Evolutionary conservation across 805 yeast species (phyloP).

Genomic region (Wickerhamomyces rabaulensis): DNA sequence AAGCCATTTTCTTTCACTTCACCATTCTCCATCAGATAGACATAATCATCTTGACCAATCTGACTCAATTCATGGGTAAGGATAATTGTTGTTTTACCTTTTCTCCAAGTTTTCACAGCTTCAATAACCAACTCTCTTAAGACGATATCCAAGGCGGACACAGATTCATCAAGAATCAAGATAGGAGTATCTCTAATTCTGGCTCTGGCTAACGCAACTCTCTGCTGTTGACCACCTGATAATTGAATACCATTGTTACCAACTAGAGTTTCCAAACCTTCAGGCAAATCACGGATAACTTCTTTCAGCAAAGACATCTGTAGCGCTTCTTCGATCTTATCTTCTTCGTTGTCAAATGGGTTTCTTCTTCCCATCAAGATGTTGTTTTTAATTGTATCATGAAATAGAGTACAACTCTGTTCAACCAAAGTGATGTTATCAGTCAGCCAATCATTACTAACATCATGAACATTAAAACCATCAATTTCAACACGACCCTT

Average conservation of each 20-base stretch:
- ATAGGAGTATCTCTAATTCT: slow-evolving; percentile 66
- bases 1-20: slow-evolving; percentile 39
- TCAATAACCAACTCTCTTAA: slow-evolving; percentile 42
- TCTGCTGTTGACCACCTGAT: slow-evolving; percentile 91
- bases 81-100: slow-evolving; percentile 67
- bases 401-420: slow-evolving; percentile 64
- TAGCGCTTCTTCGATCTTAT: slow-evolving; percentile 37
- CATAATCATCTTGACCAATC: slow-evolving; percentile 50
- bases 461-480: slow-evolving; percentile 37
- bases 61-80: slow-evolving; percentile 73
- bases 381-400: slow-evolving; percentile 58
- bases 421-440: slow-evolving; percentile 68
- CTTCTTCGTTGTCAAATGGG: slow-evolving; percentile 2
- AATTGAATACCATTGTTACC: slow-evolving; percentile 43
- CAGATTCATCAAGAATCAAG: slow-evolving; percentile 78
- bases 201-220: slow-evolving; percentile 83
- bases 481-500: slow-evolving; percentile 59
- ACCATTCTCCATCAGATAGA: slow-evolving; percentile 60
- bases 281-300: slow-evolving; percentile 42
- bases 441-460: slow-evolving; percentile 49
- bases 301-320: slow-evolving; percentile 47
- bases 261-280: slow-evolving; percentile 51
- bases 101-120: slow-evolving; percentile 55
- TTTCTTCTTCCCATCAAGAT: slow-evolving; percentile 43
- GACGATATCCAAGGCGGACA: slow-evolving; percentile 69